A percentile compares a stretch with the other conserved stretches of the same genome.
These are phyloP conservation scores for Macrophomina tecta DNA, from an alignment of 2,329 filamentous ascomycete genomes.

Conservation along the genomic window DNA sequence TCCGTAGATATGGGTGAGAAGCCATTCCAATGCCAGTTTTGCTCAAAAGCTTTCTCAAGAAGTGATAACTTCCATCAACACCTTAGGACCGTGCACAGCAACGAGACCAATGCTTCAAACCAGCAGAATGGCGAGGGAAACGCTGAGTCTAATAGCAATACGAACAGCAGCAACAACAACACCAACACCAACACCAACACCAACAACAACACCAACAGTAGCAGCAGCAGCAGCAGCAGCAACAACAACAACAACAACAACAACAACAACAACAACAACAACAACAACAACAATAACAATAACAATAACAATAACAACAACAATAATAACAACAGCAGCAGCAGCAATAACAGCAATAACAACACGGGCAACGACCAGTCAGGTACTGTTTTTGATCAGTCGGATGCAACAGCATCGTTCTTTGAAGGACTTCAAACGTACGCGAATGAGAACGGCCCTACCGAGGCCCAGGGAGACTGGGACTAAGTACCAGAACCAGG, in stretches of 20 bases:
- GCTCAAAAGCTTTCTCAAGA: constrained; percentile 26
- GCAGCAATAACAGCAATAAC: too few species aligned
- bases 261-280: constrained; percentile 3
- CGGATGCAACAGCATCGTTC: constrained; percentile 13
- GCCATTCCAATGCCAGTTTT: constrained; percentile 20
- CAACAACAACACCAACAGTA: too few species aligned
- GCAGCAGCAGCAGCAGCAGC: too few species aligned
- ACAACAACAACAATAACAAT: neutral
- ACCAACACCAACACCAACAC: too few species aligned
- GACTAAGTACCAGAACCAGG: constrained; percentile 14
- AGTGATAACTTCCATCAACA: constrained; percentile 27
- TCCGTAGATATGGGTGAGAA: constrained; percentile 23
- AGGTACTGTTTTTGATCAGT: constrained; percentile 10
- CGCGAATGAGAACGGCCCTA: constrained; percentile 16
- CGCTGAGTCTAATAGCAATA: neutral
- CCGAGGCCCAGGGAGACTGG: constrained; percentile 10
- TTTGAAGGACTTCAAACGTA: constrained; percentile 25
- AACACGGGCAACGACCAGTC: neutral
- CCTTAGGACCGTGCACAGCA: constrained; percentile 23
- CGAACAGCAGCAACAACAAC: neutral
- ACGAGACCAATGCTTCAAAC: neutral
- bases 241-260: too few species aligned
- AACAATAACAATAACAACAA: constrained; percentile 8
- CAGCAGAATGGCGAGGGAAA: constrained; percentile 15
- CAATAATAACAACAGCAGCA: neutral